Conservation (phyloP, 768 basidiomycete species). For the Kwoniella sp. region DNA sequence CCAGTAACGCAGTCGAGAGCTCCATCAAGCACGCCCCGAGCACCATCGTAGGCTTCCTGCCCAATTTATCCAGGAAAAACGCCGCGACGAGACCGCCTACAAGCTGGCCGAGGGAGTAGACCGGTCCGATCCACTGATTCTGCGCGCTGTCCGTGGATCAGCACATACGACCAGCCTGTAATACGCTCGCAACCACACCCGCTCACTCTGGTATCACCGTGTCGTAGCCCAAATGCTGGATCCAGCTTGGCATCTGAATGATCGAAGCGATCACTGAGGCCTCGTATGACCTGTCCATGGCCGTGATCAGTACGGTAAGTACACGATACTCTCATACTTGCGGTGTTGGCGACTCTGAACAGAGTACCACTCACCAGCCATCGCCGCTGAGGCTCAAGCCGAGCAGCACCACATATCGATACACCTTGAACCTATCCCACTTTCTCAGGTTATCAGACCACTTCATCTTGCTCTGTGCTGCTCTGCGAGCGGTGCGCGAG, state of each 20-base stretch:
- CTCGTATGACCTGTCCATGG: conserved; percentile 22
- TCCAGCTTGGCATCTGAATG: conserved; percentile 31
- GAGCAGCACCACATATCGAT: conserved; percentile 27
- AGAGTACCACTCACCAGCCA: conserved; percentile 29
- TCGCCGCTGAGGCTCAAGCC: conserved; percentile 27
- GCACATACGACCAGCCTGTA: neutral
- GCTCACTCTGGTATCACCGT: conserved; percentile 27
- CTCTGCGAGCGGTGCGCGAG: too few species aligned
- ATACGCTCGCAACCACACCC: neutral
- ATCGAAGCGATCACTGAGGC: conserved; percentile 31
- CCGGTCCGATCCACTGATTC: conserved; percentile 38
- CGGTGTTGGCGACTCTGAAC: too few species aligned
- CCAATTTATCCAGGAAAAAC: conserved; percentile 28
- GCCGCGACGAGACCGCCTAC: conserved; percentile 30
- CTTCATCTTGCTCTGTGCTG: conserved; percentile 5
- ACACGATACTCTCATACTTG: neutral
- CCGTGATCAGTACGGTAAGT: neutral
- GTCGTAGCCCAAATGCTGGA: conserved; percentile 27
- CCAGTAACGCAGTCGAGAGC: conserved; percentile 25
- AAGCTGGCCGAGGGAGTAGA: conserved; percentile 33
- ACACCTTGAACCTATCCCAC: conserved; percentile 29
- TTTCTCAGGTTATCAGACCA: conserved; percentile 28
- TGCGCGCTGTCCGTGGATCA: neutral
- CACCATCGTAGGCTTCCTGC: conserved; percentile 25
- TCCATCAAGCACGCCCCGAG: conserved; percentile 29